Conservation (phyloP, 2,329 filamentous ascomycete species). For the Aspergillus sp. region DNA sequence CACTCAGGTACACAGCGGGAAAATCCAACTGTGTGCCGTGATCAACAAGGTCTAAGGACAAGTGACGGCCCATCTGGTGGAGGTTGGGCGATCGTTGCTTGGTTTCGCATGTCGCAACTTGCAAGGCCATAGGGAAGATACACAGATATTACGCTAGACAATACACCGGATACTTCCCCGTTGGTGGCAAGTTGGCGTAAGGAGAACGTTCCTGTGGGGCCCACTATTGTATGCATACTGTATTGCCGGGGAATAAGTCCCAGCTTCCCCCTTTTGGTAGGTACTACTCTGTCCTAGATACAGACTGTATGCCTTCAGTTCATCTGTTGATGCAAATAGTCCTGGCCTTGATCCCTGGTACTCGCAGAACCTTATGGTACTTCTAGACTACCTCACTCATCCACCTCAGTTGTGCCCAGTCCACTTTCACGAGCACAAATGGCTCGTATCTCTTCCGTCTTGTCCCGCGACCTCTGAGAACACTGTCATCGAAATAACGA, state of each 20-base stretch:
- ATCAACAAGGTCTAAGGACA: neutral
- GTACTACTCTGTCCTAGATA: no score
- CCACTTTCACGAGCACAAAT: neutral
- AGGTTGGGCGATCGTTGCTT: neutral
- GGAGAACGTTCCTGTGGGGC: neutral
- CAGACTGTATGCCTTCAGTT: no score
- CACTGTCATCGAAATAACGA: conserved; percentile 3
- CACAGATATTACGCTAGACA: neutral
- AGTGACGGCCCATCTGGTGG: neutral
- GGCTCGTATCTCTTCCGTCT: neutral
- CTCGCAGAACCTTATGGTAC: neutral
- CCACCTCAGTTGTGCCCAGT: neutral
- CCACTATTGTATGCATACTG: conserved; percentile 2
- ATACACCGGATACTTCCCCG: conserved; percentile 1
- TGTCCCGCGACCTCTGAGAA: neutral
- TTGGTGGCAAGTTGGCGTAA: neutral
- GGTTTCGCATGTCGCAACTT: neutral
- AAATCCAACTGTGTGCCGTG: neutral
- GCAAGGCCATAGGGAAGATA: neutral
- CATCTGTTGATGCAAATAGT: neutral
- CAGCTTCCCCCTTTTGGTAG: neutral
- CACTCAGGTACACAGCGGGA: neutral
- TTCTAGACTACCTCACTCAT: neutral
- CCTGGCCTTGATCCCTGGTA: neutral
- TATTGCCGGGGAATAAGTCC: neutral